Percentiles rank a stretch among this genome's conserved stretches.
Conservation (phyloP, 371 early-diverging fungal genomes). For the Syncephalastrum contaminatum region DNA sequence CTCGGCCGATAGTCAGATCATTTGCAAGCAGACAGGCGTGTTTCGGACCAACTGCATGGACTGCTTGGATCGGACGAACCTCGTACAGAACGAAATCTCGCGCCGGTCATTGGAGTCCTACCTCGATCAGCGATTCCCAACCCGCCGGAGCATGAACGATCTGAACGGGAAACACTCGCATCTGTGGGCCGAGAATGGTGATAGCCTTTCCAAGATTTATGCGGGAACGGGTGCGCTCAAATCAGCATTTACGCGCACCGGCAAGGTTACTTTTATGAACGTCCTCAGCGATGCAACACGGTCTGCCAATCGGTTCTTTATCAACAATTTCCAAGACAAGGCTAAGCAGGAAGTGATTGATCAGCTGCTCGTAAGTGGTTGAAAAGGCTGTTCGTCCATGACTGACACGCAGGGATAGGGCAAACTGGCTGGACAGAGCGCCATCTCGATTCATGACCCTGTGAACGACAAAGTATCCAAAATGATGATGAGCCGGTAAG, state of each 20-base stretch:
- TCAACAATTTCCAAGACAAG: constrained; percentile 92
- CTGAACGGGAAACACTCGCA: constrained; percentile 51
- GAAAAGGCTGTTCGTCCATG: neutral
- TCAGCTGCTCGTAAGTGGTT: constrained; percentile 63
- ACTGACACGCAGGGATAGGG: constrained; percentile 32
- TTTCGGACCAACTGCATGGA: constrained; percentile 98
- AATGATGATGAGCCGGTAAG: constrained; percentile 49
- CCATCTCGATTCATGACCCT: constrained; percentile 61
- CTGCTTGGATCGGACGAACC: constrained; percentile 89
- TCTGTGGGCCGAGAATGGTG: constrained; percentile 97
- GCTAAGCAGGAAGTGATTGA: constrained; percentile 91
- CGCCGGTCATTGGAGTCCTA: constrained; percentile 34
- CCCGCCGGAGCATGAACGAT: constrained; percentile 1
- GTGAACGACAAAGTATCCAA: constrained; percentile 58
- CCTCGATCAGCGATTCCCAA: constrained; percentile 25
- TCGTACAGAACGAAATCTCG: constrained; percentile 68
- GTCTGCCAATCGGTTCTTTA: constrained; percentile 88
- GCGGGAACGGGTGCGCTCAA: constrained; percentile 98
- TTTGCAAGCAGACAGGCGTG: constrained; percentile 75
- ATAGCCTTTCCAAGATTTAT: constrained; percentile 91
- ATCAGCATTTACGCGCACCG: constrained; percentile 87
- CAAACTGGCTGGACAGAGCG: constrained; percentile 54
- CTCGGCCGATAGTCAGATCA: constrained; percentile 48
- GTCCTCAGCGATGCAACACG: constrained; percentile 91
- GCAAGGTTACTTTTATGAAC: constrained; percentile 83